phyloP scores from a whole-genome alignment of 2,329 filamentous ascomycete species.

The Claviceps humidiphila region DNA sequence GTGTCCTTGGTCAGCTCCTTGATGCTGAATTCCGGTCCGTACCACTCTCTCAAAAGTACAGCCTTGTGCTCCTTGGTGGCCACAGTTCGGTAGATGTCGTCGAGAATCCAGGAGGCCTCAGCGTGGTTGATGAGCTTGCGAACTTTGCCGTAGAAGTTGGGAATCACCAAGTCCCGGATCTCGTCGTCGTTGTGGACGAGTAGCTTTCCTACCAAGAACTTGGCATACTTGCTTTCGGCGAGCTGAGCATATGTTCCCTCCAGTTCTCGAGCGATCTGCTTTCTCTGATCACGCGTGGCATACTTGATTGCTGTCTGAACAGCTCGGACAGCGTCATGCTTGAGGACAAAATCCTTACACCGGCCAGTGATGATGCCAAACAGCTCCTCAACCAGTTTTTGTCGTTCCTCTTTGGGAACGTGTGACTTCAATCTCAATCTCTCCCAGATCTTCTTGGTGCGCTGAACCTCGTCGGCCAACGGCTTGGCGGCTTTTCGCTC shows the following conservation, averaged over 20 bases:
- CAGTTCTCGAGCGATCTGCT: slow-evolving; percentile 75
- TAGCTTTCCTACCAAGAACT: slow-evolving; percentile 92
- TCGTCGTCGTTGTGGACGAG: slow-evolving; percentile 82
- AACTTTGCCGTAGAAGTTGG: slow-evolving; percentile 90
- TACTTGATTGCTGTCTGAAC: slow-evolving; percentile 97
- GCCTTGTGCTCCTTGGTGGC: slow-evolving; percentile 80
- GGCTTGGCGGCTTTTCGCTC: slow-evolving; percentile 91
- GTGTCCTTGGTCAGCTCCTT: slow-evolving; percentile 48
- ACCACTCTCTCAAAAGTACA: slow-evolving; percentile 83
- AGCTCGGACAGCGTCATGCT: slow-evolving; percentile 94
- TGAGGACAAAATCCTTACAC: slow-evolving; percentile 92
- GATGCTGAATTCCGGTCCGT: slow-evolving; percentile 82
- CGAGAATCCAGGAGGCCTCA: slow-evolving; percentile 93
- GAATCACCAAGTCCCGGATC: slow-evolving; percentile 77
- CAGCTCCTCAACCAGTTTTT: slow-evolving; percentile 75
- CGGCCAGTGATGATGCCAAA: slow-evolving; percentile 84
- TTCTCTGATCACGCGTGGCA: slow-evolving; percentile 69
- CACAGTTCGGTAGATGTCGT: slow-evolving; percentile 86
- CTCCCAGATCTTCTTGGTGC: slow-evolving; percentile 97
- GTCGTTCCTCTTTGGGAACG: slow-evolving; percentile 77
- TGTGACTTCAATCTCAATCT: slow-evolving; percentile 83
- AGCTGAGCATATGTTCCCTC: slow-evolving; percentile 72
- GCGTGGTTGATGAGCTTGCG: slow-evolving; percentile 89
- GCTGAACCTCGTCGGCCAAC: slow-evolving; percentile 74
- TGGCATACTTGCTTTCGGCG: slow-evolving; percentile 91